Base-by-base conservation (phyloP, 139 green algal genomes). In the Dunaliella sp. region DNA sequence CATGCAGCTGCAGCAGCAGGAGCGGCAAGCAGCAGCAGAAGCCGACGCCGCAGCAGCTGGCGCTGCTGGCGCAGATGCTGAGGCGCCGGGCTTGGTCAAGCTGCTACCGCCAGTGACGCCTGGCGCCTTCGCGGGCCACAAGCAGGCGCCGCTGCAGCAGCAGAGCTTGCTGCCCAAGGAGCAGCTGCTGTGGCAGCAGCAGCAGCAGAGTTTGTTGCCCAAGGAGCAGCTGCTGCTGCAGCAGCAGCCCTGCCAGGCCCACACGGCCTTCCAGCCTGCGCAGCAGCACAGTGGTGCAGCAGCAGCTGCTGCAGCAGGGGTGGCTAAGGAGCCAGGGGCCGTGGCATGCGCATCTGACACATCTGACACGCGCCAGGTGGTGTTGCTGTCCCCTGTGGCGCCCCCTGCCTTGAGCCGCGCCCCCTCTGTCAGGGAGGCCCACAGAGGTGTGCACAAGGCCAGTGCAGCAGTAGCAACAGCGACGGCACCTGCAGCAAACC, bases 101-200 rank as follows among this genome's bases (percentile, higher is more conserved):
- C 76, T 81, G 76, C 76, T 81, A 2, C 28, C 76, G 25, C 76
- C 76, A 38, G 76, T 81, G n/a, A 33, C 34, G 76, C 76, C 76
- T 38, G 76, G 76, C 12, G 76, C n/a, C 76, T 37, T 28, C 30
- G n/a, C 12, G 7, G 26, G 7, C 73, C 7, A 12, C 34, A 37
- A 36, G 30, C 22, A 37, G 28, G 2, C 36, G 76, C 76, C 30
- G 12, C 22, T 24, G 12, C 31, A 34, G 76, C 76, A 81, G 33
- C 76, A 81, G 76, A 30, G 28, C 25, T 2, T 33, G 76, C 7
- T 65, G 48, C 48, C 7, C 7, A 26, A 7, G 7, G 48, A 65
- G 48, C 48, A 36, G 76, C 76, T 38, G 76, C 76, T 21, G n/a
- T 31, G 1, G n/a, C 76, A 81, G 30, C 28, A 37, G n/a, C 76